Base-by-base conservation (phyloP, 2,329 filamentous ascomycete species). In the Sporothrix dimorphospora region DNA sequence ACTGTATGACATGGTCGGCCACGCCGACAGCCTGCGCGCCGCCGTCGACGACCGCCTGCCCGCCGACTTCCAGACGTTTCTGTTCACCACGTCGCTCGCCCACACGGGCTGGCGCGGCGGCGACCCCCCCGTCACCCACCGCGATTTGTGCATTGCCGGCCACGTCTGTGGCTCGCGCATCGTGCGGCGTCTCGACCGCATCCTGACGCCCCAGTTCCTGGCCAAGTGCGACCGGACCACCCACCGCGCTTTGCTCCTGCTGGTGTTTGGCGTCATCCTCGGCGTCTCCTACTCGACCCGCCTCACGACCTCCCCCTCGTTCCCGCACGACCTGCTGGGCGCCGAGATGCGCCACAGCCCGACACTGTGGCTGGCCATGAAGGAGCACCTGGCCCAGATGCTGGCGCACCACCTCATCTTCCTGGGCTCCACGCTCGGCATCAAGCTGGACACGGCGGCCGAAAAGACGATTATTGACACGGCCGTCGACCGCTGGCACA, bases 381-480 rank as follows among this genome's bases (percentile, higher is more conserved):
- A 79, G 72, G 78, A 79, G 67, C 78, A 79, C 59, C 74, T 80
- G 45, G 77, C 78, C 24, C 78, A 79, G 74, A 80, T 78, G 77
- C 74, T 80, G 8, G 78, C 78, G 3, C 78, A 79, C 57, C 77
- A 80, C 55, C 68, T 79, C 27, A 78, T 79, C 9, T 79, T 77
- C 42, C 69, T 80, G 9, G 78, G 76, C 1, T 78, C 76, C 1
- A 77, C 76, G 49, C 70, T 80, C 11, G 78, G 78, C 5, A 78
- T 80, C 72, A 78, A 77, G 72, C 73, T 79, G 2, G 78, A 79
- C n/a, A 76, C 78, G 9, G 74, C 72, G 0, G 68, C 79, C 12
- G 79, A 80, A 71, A 75, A 75, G 73, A 76, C 72, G 30, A 77
- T 79, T 30, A 78, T 79, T 65, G 78, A 79, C 27, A 76, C 74